These are phyloP conservation scores for Viola odorata DNA, from an alignment of 345 rosid genomes.

Conservation along the genomic window DNA sequence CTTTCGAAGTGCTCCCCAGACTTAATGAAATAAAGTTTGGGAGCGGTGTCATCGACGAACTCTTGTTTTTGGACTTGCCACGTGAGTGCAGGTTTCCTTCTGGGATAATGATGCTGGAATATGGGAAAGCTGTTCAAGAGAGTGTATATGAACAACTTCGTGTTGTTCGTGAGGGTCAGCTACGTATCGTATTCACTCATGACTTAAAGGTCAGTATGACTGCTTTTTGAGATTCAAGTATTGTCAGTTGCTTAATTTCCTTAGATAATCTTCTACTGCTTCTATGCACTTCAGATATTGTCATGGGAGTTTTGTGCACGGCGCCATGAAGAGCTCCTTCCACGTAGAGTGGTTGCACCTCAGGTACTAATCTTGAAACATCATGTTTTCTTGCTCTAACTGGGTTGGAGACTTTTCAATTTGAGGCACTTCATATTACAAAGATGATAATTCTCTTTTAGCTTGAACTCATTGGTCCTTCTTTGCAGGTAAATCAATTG, in stretches of 20 bases:
- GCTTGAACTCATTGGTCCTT: background rate
- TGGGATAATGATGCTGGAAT: constrained; percentile 82
- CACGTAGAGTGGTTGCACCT: constrained; percentile 90
- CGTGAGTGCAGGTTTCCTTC: constrained; percentile 68
- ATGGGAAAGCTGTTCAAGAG: constrained; percentile 90
- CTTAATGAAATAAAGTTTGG: constrained; percentile 95
- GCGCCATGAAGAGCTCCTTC: constrained; percentile 90
- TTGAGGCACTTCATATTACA: background rate
- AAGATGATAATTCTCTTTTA: too few species aligned
- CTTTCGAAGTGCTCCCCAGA: constrained; percentile 92
- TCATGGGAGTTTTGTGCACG: constrained; percentile 98
- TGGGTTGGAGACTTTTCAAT: background rate
- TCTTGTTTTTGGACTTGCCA: constrained; percentile 80
- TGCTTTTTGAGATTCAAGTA: constrained; percentile 8
- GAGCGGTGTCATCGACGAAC: constrained; percentile 94
- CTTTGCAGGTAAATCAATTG: constrained; percentile 76
- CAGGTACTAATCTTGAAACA: constrained; percentile 46
- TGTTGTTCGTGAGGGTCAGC: constrained; percentile 96
- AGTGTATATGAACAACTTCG: constrained; percentile 97
- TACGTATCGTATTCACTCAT: constrained; percentile 77
- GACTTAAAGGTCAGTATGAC: constrained; percentile 67
- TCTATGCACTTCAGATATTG: constrained; percentile 47
- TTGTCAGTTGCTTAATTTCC: constrained; percentile 2
- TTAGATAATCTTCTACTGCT: background rate
- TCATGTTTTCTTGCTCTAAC: constrained; percentile 9